A percentile compares a stretch with the other conserved stretches of the same genome.
phyloP scores from a whole-genome alignment of 2,329 filamentous ascomycete genomes.

The Ophiostoma quercus region DNA sequence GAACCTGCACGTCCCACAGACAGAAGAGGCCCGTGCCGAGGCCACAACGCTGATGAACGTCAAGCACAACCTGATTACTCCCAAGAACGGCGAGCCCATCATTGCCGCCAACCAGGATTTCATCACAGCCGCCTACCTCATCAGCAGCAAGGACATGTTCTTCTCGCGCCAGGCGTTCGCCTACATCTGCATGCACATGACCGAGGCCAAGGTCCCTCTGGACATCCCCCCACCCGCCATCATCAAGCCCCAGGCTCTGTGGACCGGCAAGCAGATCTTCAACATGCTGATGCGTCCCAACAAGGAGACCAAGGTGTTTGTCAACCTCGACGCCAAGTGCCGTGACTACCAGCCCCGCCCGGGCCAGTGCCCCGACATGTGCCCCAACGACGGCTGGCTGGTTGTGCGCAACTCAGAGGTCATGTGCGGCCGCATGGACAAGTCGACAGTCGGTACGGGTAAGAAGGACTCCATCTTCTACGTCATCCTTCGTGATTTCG shows the following conservation, averaged over 20 bases:
- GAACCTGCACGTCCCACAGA: conserved; percentile 97
- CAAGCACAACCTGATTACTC: conserved; percentile 90
- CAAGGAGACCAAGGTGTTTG: conserved; percentile 69
- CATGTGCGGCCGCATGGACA: conserved; percentile 98
- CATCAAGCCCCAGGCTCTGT: conserved; percentile 76
- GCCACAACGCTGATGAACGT: conserved; percentile 97
- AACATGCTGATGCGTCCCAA: conserved; percentile 80
- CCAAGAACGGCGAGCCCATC: conserved; percentile 95
- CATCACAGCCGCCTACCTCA: conserved; percentile 86
- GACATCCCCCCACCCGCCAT: conserved; percentile 85
- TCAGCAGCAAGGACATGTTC: conserved; percentile 90
- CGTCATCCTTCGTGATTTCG: conserved; percentile 90
- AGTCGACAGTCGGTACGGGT: conserved; percentile 90
- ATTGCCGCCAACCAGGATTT: conserved; percentile 99
- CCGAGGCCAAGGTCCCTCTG: conserved; percentile 64
- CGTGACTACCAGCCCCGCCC: conserved; percentile 66
- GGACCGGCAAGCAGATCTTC: conserved; percentile 95
- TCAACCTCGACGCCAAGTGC: conserved; percentile 92
- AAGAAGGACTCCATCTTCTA: conserved; percentile 99
- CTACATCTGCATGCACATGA: conserved; percentile 88
- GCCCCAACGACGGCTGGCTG: conserved; percentile 82
- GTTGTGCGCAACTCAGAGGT: conserved; percentile 94
- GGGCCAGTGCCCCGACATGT: conserved; percentile 61
- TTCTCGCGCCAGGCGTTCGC: conserved; percentile 84
- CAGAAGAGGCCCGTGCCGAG: conserved; percentile 91